A percentile compares a stretch with the other conserved stretches of the same genome.
These are phyloP conservation scores for Pistacia integerrima DNA, from an alignment of 345 rosid species.

Conservation along the genomic window DNA sequence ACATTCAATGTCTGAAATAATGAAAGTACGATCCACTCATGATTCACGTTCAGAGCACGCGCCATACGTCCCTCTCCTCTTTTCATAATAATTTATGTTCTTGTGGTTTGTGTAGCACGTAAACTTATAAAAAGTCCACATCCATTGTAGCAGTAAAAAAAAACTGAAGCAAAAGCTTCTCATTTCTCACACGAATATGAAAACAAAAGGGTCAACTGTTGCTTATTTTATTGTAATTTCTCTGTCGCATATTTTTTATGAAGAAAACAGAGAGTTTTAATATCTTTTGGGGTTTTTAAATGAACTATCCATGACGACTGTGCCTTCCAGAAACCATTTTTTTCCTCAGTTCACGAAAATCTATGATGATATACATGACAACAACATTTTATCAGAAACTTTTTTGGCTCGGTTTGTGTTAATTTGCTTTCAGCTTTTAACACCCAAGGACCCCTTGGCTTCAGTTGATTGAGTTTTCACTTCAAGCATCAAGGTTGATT, in stretches of 20 bases:
- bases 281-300: not conserved
- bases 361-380: not conserved
- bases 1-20: too few species aligned
- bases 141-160: too few species aligned
- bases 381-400: not conserved
- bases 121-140: too few species aligned
- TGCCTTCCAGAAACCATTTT: not conserved
- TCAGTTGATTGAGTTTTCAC: not conserved
- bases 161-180: not conserved
- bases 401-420: not conserved
- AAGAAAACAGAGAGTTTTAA: too few species aligned
- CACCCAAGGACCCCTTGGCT: too few species aligned
- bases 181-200: not conserved
- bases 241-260: too few species aligned
- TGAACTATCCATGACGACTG: slow-evolving; percentile 2
- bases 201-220: not conserved
- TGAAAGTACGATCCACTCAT: too few species aligned
- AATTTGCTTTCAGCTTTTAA: not conserved
- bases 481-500: not conserved
- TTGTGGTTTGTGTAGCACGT: too few species aligned
- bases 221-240: not conserved
- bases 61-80: too few species aligned
- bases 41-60: too few species aligned
- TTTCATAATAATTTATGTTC: too few species aligned
- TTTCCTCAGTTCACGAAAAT: not conserved